Conservation (phyloP, 805 yeast genomes). For the Wickerhamomyces hampshirensis region DNA sequence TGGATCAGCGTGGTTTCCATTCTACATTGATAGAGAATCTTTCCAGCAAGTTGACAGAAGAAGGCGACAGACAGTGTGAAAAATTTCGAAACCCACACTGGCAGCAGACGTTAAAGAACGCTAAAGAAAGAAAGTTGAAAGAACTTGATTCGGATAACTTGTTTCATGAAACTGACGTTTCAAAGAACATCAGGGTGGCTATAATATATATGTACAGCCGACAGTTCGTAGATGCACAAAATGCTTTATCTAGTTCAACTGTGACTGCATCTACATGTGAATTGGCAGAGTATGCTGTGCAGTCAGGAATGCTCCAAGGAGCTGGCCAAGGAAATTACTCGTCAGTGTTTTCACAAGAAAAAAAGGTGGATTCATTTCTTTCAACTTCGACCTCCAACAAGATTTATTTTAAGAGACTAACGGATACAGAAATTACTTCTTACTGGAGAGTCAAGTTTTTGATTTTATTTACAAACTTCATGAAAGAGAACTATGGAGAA, state of each 20-base stretch:
- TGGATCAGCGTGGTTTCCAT: background rate
- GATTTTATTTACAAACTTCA: constrained; percentile 22
- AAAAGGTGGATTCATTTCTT: constrained; percentile 20
- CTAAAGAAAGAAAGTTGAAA: constrained; percentile 3
- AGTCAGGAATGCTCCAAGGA: constrained; percentile 19
- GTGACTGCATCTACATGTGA: constrained; percentile 15
- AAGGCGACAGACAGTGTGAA: too few species aligned
- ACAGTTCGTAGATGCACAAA: constrained; percentile 20
- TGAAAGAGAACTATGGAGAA: constrained; percentile 18
- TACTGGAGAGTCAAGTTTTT: constrained; percentile 25
- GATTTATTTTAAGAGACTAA: constrained; percentile 20
- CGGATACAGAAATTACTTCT: constrained; percentile 18
- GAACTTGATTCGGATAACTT: constrained; percentile 16
- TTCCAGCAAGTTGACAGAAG: too few species aligned
- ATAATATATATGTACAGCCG: constrained; percentile 13
- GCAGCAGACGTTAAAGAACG: background rate
- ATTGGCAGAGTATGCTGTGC: constrained; percentile 18
- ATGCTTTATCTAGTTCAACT: constrained; percentile 14
- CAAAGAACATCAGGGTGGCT: constrained; percentile 15
- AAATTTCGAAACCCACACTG: background rate
- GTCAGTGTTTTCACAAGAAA: constrained; percentile 19
- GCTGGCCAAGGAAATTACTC: constrained; percentile 5
- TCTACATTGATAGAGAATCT: background rate
- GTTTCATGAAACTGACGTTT: constrained; percentile 20
- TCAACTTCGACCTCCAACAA: constrained; percentile 21